Evolutionary conservation across 139 green algal species (phyloP), one percentile per base, ranked within the genome.

Genomic region (Edaphochlamys debaryana): DNA sequence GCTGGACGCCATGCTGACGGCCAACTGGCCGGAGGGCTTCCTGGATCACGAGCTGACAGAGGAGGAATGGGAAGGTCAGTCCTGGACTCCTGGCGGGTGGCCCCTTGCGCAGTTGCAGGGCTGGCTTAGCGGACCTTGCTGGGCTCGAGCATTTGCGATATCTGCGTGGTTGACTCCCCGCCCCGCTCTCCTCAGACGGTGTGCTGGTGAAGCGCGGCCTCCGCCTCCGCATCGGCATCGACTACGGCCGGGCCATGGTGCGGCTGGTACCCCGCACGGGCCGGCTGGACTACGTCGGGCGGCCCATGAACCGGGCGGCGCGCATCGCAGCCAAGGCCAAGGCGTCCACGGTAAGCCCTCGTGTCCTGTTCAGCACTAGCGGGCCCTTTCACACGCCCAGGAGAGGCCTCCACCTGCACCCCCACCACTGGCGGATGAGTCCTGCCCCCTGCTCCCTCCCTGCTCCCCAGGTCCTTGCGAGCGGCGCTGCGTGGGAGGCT

Each of bases 1-100:
- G 74, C 60, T 81, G 62, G 60, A 71, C 36, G 74, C 74, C 38
- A 81, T 81, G 74, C 40, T 81, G 60, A 7, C 15, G 74, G 60
- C 74, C n/a, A n/a, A 22, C 13, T 81, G 74, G 74, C 74, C 74
- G 30, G 74, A 81, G 60, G 60, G 56, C 36, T 50, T 81, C 27
- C 60, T 81, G 56, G 74, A 81, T 7, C 74, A 81, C 19, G 74
- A 81, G 74, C 56, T 81, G 13, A 71, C 74, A 38, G 74, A 81
- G 74, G 74, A 81, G 56, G 74, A 63, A 40, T 81, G 60, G 74
- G 60, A 81, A 81, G 74, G 74, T 81, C 40, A 37, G 71, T 4
- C 13, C 8, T 1, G 25, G 17, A 15, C 34, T 34, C 34, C 13
- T 7, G 34, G 13, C 29, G 19, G 62, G 52, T 22, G 17, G 17